Evolutionary conservation across 257 asterid species (phyloP).

Genomic region (Capsicum chinense): DNA sequence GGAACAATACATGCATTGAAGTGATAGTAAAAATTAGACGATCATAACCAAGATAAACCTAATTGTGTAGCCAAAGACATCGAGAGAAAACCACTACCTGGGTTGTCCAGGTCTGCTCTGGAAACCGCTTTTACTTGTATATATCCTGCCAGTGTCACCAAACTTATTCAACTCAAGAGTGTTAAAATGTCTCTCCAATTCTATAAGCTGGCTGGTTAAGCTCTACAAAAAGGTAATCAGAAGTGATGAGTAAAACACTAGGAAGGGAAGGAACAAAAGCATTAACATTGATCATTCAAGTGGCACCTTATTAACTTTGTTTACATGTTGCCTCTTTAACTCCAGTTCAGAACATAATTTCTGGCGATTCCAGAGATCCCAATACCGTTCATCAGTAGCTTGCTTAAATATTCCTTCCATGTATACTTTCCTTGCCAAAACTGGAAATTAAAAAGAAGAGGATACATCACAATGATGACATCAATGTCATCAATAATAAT

Average conservation of each 20-base stretch:
- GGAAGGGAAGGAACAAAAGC: conserved; percentile 32
- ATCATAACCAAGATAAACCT: conserved; percentile 21
- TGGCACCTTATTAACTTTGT: conserved; percentile 72
- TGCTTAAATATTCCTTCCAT: conserved; percentile 85
- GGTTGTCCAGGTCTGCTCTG: conserved; percentile 60
- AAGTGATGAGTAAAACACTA: conserved; percentile 31
- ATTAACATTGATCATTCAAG: conserved; percentile 19
- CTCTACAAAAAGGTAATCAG: conserved; percentile 46
- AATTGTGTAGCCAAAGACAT: not conserved
- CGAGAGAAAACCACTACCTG: conserved; percentile 53
- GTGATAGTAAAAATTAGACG: not conserved
- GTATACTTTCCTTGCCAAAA: conserved; percentile 75
- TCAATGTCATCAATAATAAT: not conserved
- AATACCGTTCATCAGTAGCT: conserved; percentile 77
- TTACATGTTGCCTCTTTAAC: conserved; percentile 65
- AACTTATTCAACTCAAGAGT: conserved; percentile 75
- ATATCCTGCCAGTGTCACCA: conserved; percentile 60
- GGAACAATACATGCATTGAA: not conserved
- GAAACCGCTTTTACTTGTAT: conserved; percentile 49
- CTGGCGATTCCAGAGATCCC: conserved; percentile 92
- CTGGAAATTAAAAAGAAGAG: conserved; percentile 49
- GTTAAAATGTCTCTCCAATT: conserved; percentile 90
- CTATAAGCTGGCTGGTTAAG: conserved; percentile 76
- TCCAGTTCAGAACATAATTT: conserved; percentile 85
- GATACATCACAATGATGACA: conserved; percentile 21